Evolutionary conservation across 2,329 filamentous ascomycete genomes (phyloP).

Genomic region (Aspergillus ochraceoroseus): DNA sequence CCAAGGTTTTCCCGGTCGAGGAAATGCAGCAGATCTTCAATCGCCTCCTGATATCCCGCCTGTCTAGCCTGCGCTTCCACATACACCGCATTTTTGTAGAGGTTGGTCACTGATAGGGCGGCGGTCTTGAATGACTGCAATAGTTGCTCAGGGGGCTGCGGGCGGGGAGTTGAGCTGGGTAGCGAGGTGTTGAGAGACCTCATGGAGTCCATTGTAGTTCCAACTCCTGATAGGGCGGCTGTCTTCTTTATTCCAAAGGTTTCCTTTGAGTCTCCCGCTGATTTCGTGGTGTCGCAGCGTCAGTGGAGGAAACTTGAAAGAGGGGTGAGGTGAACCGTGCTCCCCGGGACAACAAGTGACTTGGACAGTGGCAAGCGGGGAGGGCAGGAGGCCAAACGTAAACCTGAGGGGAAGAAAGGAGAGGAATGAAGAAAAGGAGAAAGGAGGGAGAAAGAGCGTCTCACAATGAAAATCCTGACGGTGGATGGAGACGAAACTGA

Average conservation of each 20-base stretch:
- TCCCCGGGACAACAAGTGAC: slow-evolving; percentile 7
- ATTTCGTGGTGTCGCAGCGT: slow-evolving; percentile 8
- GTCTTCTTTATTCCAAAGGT: neutral
- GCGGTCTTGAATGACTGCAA: slow-evolving; percentile 88
- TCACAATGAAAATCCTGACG: slow-evolving; percentile 1
- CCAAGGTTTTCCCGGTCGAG: slow-evolving; percentile 78
- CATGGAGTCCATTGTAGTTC: slow-evolving; percentile 57
- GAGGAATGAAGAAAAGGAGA: slow-evolving; percentile 16
- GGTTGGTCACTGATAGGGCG: slow-evolving; percentile 87
- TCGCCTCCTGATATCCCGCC: slow-evolving; percentile 87
- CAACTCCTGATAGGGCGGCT: slow-evolving; percentile 13
- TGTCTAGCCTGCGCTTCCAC: slow-evolving; percentile 69
- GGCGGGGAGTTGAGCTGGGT: slow-evolving; percentile 49
- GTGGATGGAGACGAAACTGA: neutral
- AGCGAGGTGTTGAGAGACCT: slow-evolving; percentile 58
- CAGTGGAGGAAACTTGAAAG: slow-evolving; percentile 6
- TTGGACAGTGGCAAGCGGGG: neutral
- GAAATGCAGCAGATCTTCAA: slow-evolving; percentile 83
- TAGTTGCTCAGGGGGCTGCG: slow-evolving; percentile 53
- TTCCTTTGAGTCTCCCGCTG: slow-evolving; percentile 1
- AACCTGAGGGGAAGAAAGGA: slow-evolving; percentile 7
- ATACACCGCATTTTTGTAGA: slow-evolving; percentile 85
- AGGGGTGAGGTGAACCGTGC: slow-evolving; percentile 24
- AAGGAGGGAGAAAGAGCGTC: slow-evolving; percentile 5
- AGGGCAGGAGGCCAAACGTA: neutral